Conservation (phyloP, 805 yeast species). For the Sugiyamaella smithiae region DNA sequence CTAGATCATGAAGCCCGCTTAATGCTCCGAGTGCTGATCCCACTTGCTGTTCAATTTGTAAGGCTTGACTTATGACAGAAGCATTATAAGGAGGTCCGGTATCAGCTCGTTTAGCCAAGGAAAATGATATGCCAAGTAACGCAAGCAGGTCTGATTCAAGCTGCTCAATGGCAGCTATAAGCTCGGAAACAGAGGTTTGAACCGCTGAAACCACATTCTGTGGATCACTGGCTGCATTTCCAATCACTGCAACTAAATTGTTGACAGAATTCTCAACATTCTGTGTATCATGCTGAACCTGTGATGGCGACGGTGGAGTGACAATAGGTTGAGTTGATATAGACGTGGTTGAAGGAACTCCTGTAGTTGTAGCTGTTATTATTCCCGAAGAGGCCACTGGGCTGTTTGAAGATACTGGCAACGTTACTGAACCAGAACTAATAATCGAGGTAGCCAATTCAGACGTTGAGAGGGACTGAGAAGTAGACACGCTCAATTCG, state of each 20-base stretch:
- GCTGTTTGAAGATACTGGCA: too few relatives aligned
- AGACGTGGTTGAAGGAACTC: background rate
- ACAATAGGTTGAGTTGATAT: background rate
- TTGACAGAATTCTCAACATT: background rate
- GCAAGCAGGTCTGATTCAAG: background rate
- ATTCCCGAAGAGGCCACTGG: too few relatives aligned
- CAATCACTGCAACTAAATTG: background rate
- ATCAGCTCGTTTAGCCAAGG: background rate
- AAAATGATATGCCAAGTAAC: background rate
- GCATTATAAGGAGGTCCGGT: background rate
- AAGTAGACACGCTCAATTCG: too few relatives aligned
- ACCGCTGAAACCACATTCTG: background rate
- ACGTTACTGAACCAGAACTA: too few relatives aligned
- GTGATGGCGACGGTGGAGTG: background rate
- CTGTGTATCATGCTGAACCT: background rate
- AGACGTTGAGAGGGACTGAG: too few relatives aligned
- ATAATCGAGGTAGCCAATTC: too few relatives aligned
- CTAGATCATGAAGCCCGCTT: background rate
- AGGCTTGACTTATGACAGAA: background rate
- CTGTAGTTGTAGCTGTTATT: background rate
- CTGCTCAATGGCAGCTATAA: background rate
- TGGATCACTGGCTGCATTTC: background rate
- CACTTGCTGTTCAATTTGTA: background rate
- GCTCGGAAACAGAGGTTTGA: background rate
- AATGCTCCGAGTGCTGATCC: background rate